These are phyloP conservation scores for Podospora fimiseda DNA, from an alignment of 495 filamentous ascomycete species.

Conservation along the genomic window DNA sequence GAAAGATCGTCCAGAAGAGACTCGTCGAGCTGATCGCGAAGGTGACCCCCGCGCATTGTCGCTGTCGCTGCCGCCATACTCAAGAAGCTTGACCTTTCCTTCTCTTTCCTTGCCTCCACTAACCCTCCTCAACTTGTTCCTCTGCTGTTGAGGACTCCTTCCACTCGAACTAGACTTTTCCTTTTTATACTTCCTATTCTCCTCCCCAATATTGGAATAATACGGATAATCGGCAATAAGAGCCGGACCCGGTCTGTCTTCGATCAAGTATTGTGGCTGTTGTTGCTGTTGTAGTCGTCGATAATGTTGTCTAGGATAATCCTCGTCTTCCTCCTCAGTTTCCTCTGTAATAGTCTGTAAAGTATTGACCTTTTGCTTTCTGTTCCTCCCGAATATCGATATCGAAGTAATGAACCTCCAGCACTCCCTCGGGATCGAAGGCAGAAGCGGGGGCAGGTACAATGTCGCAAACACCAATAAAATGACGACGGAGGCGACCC, in stretches of 20 bases:
- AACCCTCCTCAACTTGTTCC: background rate
- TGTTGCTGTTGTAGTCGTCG: too few relatives aligned
- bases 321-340: background rate
- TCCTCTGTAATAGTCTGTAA: background rate
- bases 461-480: slow-evolving; percentile 45
- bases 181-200: background rate
- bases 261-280: background rate
- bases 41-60: slow-evolving; percentile 45
- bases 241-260: background rate
- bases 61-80: slow-evolving; percentile 35
- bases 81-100: slow-evolving; percentile 6
- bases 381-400: background rate
- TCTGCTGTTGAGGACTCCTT: background rate
- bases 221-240: background rate
- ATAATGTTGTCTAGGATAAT: too few relatives aligned
- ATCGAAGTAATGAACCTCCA: background rate
- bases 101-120: slow-evolving; percentile 7
- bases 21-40: slow-evolving; percentile 64
- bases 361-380: slow-evolving; percentile 3
- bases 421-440: slow-evolving; percentile 9
- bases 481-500: slow-evolving; percentile 44
- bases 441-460: slow-evolving; percentile 37
- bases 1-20: slow-evolving; percentile 73
- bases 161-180: background rate
- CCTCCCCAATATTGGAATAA: background rate